Percentiles rank a stretch among this genome's conserved stretches.
Conservation (phyloP, 148 eudicot genomes). For the Chenopodium berlandieri region DNA sequence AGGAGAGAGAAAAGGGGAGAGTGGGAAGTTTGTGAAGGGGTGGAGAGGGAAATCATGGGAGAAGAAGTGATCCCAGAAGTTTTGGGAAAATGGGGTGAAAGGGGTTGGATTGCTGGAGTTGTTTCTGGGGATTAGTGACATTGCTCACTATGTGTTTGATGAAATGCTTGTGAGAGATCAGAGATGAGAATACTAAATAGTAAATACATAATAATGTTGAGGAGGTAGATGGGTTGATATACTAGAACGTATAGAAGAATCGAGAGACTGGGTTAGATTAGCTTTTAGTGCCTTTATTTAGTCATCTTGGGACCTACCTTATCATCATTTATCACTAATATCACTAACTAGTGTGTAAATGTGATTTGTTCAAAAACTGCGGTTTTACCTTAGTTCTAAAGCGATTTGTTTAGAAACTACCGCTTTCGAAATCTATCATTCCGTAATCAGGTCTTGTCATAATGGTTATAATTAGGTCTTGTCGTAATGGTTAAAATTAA, state of each 20-base stretch:
- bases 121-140: slow-evolving; percentile 38
- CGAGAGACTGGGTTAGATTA: neutral
- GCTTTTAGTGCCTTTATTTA: neutral
- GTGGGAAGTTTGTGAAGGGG: slow-evolving; percentile 8
- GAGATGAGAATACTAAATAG: neutral
- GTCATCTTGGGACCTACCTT: neutral
- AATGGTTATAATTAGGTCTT: too few relatives aligned
- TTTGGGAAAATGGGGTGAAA: slow-evolving; percentile 31
- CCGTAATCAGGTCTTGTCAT: too few relatives aligned
- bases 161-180: neutral
- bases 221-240: neutral
- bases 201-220: neutral
- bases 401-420: too few relatives aligned
- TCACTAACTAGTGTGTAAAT: too few relatives aligned
- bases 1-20: slow-evolving; percentile 20
- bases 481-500: too few relatives aligned
- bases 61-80: slow-evolving; percentile 35
- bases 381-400: too few relatives aligned
- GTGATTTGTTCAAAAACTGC: too few relatives aligned
- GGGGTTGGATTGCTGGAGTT: slow-evolving; percentile 12
- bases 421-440: too few relatives aligned
- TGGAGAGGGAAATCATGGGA: slow-evolving; percentile 1
- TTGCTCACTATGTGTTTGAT: slow-evolving; percentile 15
- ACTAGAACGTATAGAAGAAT: slow-evolving; percentile 8
- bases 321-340: too few relatives aligned